Conservation (phyloP, 495 filamentous ascomycete species). For the Pyronema domesticum region DNA sequence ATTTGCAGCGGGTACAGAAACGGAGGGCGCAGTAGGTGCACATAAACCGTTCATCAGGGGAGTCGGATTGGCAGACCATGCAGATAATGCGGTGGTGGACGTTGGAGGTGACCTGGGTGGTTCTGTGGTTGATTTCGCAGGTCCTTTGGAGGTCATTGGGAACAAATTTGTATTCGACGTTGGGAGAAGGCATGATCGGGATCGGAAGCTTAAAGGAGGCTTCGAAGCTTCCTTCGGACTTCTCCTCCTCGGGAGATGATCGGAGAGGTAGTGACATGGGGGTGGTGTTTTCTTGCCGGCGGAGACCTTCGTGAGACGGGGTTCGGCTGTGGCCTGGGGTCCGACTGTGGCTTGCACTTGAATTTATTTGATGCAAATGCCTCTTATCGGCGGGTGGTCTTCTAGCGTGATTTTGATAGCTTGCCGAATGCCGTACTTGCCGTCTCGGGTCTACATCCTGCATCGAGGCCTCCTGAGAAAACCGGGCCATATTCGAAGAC, state of each 20-base stretch:
- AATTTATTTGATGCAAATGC: background rate
- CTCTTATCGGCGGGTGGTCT: background rate
- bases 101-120: background rate
- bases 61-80: constrained; percentile 3
- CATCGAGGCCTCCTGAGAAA: background rate
- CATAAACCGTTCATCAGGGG: background rate
- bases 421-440: background rate
- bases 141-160: background rate
- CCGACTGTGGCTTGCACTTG: background rate
- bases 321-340: background rate
- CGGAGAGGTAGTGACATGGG: background rate
- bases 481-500: background rate
- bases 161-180: background rate
- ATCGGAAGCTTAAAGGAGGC: background rate
- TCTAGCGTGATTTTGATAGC: background rate
- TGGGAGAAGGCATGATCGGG: constrained; percentile 2
- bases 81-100: constrained; percentile 5
- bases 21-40: constrained; percentile 6
- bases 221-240: background rate
- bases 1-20: constrained; percentile 2
- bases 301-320: background rate
- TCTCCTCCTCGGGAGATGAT: background rate
- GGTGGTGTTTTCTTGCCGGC: background rate
- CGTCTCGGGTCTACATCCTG: background rate
- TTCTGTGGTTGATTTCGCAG: background rate